Evolutionary conservation across 768 basidiomycete genomes (phyloP).

Genomic region (Hebeloma cylindrosporum): DNA sequence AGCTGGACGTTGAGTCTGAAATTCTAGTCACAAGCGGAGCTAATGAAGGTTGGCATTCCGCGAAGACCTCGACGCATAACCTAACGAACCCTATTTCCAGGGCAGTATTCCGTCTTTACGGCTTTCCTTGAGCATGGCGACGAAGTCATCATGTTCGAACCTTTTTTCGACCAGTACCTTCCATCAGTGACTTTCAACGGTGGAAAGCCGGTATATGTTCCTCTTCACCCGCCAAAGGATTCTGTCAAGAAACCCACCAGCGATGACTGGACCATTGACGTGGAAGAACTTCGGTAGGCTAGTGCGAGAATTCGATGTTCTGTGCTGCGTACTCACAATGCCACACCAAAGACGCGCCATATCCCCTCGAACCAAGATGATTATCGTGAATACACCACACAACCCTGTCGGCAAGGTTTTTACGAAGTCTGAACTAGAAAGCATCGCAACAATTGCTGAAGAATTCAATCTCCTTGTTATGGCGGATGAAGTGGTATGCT

Average conservation of each 20-base stretch:
- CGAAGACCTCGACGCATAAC: neutral
- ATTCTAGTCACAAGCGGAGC: constrained; percentile 96
- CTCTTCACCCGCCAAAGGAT: constrained; percentile 80
- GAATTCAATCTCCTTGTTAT: constrained; percentile 92
- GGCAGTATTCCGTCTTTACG: constrained; percentile 90
- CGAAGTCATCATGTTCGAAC: constrained; percentile 98
- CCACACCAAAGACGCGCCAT: constrained; percentile 60
- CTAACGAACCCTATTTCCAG: constrained; percentile 38
- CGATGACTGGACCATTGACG: constrained; percentile 88
- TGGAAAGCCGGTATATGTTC: constrained; percentile 91
- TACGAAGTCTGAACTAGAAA: constrained; percentile 74
- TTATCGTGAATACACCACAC: constrained; percentile 95
- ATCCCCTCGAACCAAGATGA: constrained; percentile 89
- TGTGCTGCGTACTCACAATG: too few species aligned
- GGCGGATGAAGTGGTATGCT: constrained; percentile 92
- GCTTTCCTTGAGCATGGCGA: constrained; percentile 92
- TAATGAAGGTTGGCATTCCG: constrained; percentile 71
- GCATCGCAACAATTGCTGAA: constrained; percentile 83
- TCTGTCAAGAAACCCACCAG: constrained; percentile 47
- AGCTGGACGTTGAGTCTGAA: constrained; percentile 81
- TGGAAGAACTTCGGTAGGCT: constrained; percentile 87
- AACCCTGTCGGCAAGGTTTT: constrained; percentile 99
- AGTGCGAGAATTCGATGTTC: too few species aligned
- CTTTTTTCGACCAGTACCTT: constrained; percentile 96
- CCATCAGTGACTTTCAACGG: constrained; percentile 94